Conservation (phyloP, 2,329 filamentous ascomycete species). For the Fusarium clavum region DNA sequence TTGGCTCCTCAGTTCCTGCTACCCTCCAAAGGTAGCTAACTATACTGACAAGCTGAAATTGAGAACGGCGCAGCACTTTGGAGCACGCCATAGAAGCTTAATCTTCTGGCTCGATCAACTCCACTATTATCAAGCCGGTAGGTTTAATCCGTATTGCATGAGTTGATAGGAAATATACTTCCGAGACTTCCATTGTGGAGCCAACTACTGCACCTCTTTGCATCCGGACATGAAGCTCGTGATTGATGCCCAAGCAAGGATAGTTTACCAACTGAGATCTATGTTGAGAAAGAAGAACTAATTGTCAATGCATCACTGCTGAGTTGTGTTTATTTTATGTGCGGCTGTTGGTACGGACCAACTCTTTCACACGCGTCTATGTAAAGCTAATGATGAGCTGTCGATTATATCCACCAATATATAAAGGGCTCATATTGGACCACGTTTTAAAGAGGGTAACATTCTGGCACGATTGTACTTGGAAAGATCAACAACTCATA, state of each 20-base stretch:
- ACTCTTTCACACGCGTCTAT: background rate
- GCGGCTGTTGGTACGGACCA: background rate
- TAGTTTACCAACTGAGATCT: background rate
- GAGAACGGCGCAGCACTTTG: background rate
- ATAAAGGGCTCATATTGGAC: constrained; percentile 3
- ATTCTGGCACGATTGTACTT: constrained; percentile 3
- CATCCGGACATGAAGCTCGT: constrained; percentile 13
- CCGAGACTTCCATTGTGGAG: constrained; percentile 5
- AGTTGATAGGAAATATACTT: background rate
- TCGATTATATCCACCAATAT: background rate
- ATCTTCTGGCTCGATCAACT: background rate
- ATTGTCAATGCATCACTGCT: background rate
- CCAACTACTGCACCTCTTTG: constrained; percentile 9
- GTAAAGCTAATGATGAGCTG: constrained; percentile 1
- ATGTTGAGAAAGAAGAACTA: background rate
- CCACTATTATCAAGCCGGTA: background rate
- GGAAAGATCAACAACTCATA: constrained; percentile 2
- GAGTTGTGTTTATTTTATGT: background rate
- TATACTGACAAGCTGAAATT: background rate
- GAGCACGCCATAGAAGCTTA: background rate
- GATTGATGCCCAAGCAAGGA: background rate
- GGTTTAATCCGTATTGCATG: background rate
- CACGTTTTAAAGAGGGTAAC: constrained; percentile 3
- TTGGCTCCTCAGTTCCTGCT: background rate
- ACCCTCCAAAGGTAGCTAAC: background rate